A percentile compares a stretch with the other conserved stretches of the same genome.
Conservation (phyloP, 2,329 filamentous ascomycete genomes). For the Aspergillus fructus region DNA sequence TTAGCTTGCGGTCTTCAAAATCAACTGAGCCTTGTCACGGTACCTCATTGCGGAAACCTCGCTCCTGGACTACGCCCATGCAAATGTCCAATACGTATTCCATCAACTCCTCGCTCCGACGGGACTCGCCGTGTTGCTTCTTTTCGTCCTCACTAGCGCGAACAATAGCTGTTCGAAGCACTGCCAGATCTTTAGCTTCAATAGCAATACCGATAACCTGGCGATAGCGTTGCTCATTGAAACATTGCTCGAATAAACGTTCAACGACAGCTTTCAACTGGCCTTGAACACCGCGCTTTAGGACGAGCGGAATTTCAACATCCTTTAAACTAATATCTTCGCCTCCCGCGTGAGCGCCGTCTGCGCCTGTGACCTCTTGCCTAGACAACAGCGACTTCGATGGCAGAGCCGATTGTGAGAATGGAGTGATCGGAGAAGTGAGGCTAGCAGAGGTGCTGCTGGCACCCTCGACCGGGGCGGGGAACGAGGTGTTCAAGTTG, state of each 20-base stretch:
- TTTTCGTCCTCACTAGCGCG: conserved; percentile 85
- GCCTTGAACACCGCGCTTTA: conserved; percentile 72
- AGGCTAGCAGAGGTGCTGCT: conserved; percentile 65
- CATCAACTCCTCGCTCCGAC: conserved; percentile 84
- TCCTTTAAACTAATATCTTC: conserved; percentile 56
- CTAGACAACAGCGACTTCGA: conserved; percentile 95
- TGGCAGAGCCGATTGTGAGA: conserved; percentile 88
- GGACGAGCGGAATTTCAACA: conserved; percentile 61
- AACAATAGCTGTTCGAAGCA: conserved; percentile 82
- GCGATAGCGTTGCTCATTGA: conserved; percentile 80
- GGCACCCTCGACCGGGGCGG: conserved; percentile 63
- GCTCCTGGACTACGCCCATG: conserved; percentile 96
- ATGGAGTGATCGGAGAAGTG: conserved; percentile 87
- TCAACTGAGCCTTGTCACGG: conserved; percentile 10
- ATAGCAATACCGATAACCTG: conserved; percentile 97
- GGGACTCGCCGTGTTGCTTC: conserved; percentile 57
- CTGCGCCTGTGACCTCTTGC: conserved; percentile 62
- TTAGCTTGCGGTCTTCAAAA: conserved; percentile 4
- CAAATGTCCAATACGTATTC: conserved; percentile 95
- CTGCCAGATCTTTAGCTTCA: conserved; percentile 86
- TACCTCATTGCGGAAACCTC: conserved; percentile 73
- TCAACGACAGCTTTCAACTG: conserved; percentile 83
- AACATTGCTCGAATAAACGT: conserved; percentile 86
- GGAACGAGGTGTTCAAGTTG: conserved; percentile 79
- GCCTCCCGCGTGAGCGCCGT: conserved; percentile 55